phyloP scores from a whole-genome alignment of 2,329 filamentous ascomycete genomes.

The Cladophialophora exuberans region DNA sequence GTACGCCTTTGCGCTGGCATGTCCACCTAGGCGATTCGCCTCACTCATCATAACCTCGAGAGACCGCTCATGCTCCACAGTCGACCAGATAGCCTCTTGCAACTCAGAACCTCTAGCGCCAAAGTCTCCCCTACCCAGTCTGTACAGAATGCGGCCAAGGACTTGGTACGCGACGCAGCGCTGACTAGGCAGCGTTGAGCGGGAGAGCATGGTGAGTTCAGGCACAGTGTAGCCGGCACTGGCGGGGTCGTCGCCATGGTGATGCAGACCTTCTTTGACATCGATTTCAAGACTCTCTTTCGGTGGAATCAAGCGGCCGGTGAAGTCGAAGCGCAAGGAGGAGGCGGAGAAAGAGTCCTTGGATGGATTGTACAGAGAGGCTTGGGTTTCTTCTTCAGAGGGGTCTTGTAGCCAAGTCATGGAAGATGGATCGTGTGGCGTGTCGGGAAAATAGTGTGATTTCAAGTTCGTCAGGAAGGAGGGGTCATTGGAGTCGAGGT shows the following conservation, averaged over 20 bases:
- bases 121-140: constrained; percentile 75
- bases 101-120: constrained; percentile 65
- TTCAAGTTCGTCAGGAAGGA: constrained; percentile 84
- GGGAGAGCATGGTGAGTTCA: constrained; percentile 78
- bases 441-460: constrained; percentile 88
- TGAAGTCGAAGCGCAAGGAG: constrained; percentile 86
- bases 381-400: constrained; percentile 63
- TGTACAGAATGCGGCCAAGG: constrained; percentile 79
- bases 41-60: constrained; percentile 78
- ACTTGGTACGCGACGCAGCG: constrained; percentile 91
- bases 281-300: constrained; percentile 74
- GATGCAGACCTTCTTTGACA: constrained; percentile 79
- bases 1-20: constrained; percentile 80
- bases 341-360: constrained; percentile 65
- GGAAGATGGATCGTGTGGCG: constrained; percentile 80
- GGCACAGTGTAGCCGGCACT: constrained; percentile 91
- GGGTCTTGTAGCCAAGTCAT: constrained; percentile 88
- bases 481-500: constrained; percentile 80
- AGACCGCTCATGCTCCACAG: constrained; percentile 74
- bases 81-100: constrained; percentile 80
- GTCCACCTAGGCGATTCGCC: constrained; percentile 67
- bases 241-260: constrained; percentile 90
- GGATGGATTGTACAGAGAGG: constrained; percentile 78
- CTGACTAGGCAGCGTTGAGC: constrained; percentile 83
- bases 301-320: constrained; percentile 77